Evolutionary conservation across 2,329 filamentous ascomycete species (phyloP), one percentile per base, ranked within the genome.

Genomic region (Fusarium paranaense): DNA sequence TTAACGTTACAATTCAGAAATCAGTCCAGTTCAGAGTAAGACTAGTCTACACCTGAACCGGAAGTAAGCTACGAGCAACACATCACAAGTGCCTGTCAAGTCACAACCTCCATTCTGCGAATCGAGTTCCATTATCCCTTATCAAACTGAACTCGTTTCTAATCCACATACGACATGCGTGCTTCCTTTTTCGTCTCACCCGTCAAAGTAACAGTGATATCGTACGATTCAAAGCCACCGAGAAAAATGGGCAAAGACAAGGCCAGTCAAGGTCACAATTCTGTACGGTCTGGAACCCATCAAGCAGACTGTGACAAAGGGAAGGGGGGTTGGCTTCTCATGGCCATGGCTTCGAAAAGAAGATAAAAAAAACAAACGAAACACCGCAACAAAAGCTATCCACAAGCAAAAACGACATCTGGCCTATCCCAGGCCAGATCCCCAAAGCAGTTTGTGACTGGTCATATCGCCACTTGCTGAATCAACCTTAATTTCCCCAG

Each of bases 391-490:
- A 70, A 76, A 77, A 78, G 72, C 74, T 76, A 76, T 78, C 68
- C 69, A 74, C 75, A 78, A 72, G 72, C 72, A 78, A 78, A 79
- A 67, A 79, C 75, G 62, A 77, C 76, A 75, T 77, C 76, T 74
- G 69, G 77, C 76, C 71, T 70, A 64, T 73, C 71, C 76, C 74
- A 75, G 75, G 68, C 71, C 75, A 69, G 67, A 62, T 72, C 70
- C 75, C 72, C 72, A 75, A 78, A 78, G 72, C 72, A 78, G 71
- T 76, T 79, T 63, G 77, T 78, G 80, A 78, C 78, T 80, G 73
- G 75, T 78, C 77, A 69, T 80, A 72, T 79, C 77, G 79, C 77
- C 80, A 80, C 78, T 72, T 77, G 70, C 72, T 75, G 74, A 76
- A 79, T 76, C 76, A 79, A 76, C 78, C 71, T 78, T 78, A 74